A percentile compares a stretch with the other conserved stretches of the same genome.
These are phyloP conservation scores for Dinochytrium kinnereticum DNA, from an alignment of 371 early-diverging fungal species.

Conservation along the genomic window DNA sequence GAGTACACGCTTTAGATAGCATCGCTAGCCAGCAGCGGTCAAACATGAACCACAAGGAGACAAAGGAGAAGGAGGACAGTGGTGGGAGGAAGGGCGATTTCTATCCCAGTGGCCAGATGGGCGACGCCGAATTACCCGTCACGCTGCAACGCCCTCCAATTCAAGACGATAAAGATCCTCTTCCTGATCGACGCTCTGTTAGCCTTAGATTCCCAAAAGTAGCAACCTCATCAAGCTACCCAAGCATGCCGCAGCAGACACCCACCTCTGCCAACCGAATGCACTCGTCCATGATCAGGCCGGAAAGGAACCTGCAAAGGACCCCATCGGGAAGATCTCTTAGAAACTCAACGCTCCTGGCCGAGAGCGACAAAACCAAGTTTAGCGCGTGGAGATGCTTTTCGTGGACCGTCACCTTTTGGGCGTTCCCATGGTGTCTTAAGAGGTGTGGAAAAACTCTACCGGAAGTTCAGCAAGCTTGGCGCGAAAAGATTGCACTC, in stretches of 20 bases:
- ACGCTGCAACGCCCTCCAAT: slow-evolving; percentile 1
- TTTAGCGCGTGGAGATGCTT: slow-evolving; percentile 30
- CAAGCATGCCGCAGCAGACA: not conserved
- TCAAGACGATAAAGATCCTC: not conserved
- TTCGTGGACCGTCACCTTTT: slow-evolving; percentile 36
- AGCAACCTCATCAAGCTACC: not conserved
- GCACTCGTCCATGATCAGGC: not conserved
- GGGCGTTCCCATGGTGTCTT: slow-evolving; percentile 23
- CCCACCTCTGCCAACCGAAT: not conserved
- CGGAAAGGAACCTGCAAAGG: slow-evolving; percentile 2
- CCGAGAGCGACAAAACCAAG: not conserved
- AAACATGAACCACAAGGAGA: not conserved
- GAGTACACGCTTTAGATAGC: too few relatives aligned
- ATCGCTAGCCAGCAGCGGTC: too few relatives aligned
- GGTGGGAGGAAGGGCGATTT: not conserved
- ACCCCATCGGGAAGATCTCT: slow-evolving; percentile 15
- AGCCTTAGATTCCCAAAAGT: not conserved
- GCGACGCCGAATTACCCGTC: not conserved
- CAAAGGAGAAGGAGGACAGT: not conserved
- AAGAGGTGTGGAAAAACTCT: slow-evolving; percentile 26
- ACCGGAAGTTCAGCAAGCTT: slow-evolving; percentile 46
- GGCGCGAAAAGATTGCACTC: slow-evolving; percentile 83
- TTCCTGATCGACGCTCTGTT: too few relatives aligned
- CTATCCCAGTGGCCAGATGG: slow-evolving; percentile 7
- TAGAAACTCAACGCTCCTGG: not conserved